A percentile compares a stretch with the other conserved stretches of the same genome.
phyloP scores from a whole-genome alignment of 305 asterid genomes.

The Rubia tinctorum region DNA sequence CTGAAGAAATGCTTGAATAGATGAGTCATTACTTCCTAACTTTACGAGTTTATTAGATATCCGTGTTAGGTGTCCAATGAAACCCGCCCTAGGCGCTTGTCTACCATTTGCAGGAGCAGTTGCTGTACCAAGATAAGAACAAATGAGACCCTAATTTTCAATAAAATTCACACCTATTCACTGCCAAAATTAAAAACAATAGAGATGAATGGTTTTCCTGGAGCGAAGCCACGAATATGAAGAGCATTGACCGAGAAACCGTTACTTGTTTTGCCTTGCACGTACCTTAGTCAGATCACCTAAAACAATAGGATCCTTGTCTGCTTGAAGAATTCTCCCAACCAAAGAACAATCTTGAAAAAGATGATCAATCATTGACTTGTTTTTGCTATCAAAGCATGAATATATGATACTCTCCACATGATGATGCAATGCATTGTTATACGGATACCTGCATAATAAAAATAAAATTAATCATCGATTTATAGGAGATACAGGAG shows the following conservation, averaged over 20 bases:
- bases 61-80: slow-evolving; percentile 85
- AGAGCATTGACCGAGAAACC: neutral
- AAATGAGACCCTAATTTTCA: neutral
- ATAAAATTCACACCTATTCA: neutral
- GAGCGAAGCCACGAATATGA: neutral
- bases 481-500: neutral
- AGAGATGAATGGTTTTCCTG: neutral
- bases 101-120: slow-evolving; percentile 56
- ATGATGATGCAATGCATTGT: slow-evolving; percentile 96
- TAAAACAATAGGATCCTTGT: slow-evolving; percentile 54
- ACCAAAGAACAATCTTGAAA: slow-evolving; percentile 69
- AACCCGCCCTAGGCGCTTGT: slow-evolving; percentile 75
- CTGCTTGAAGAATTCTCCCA: slow-evolving; percentile 70
- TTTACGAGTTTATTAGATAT: slow-evolving; percentile 79
- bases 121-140: slow-evolving; percentile 48
- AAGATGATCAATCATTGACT: slow-evolving; percentile 64
- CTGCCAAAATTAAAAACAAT: neutral
- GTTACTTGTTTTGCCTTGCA: slow-evolving; percentile 8
- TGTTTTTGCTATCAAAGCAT: slow-evolving; percentile 81
- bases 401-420: slow-evolving; percentile 95
- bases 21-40: slow-evolving; percentile 49
- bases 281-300: slow-evolving; percentile 61
- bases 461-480: neutral
- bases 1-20: slow-evolving; percentile 65
- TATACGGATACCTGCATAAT: slow-evolving; percentile 79